phyloP scores from a whole-genome alignment of 805 yeast genomes.

The Metschnikowia colocasiae region DNA sequence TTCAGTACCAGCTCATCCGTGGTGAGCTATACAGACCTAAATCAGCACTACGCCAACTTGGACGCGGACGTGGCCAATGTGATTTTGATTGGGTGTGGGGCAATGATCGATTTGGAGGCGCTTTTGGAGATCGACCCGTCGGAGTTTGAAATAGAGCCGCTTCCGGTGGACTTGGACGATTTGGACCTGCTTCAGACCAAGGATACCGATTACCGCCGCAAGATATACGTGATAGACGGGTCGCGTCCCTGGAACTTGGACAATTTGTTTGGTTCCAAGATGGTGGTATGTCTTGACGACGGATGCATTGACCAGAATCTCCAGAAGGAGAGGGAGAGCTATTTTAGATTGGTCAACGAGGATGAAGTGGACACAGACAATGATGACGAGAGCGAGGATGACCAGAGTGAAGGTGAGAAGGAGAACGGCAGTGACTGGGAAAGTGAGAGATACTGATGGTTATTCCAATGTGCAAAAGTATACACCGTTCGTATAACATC shows the following conservation, averaged over 20 bases:
- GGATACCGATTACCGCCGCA: slow-evolving; percentile 39
- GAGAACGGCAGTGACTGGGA: no score
- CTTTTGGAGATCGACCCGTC: slow-evolving; percentile 63
- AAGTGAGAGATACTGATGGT: no score
- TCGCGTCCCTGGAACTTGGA: slow-evolving; percentile 97
- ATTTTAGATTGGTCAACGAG: slow-evolving; percentile 44
- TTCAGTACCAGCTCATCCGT: slow-evolving; percentile 88
- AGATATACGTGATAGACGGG: slow-evolving; percentile 81
- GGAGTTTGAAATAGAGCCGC: slow-evolving; percentile 41
- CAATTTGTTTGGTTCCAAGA: slow-evolving; percentile 79
- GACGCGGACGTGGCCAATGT: slow-evolving; percentile 77
- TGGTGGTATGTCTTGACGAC: slow-evolving; percentile 82
- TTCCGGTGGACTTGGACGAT: slow-evolving; percentile 21
- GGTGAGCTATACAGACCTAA: slow-evolving; percentile 82
- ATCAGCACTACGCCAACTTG: slow-evolving; percentile 54
- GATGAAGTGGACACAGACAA: slow-evolving; percentile 12
- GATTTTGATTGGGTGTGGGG: slow-evolving; percentile 87
- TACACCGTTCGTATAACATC: no score
- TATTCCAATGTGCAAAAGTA: no score
- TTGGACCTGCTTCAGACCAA: slow-evolving; percentile 13
- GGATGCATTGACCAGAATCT: slow-evolving; percentile 66
- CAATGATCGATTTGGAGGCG: slow-evolving; percentile 77
- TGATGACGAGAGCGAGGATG: no score
- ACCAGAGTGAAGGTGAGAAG: no score
- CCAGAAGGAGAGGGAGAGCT: slow-evolving; percentile 57